Base-by-base conservation (phyloP, 2,329 filamentous ascomycete species). In the Hypoxylon sp. region DNA sequence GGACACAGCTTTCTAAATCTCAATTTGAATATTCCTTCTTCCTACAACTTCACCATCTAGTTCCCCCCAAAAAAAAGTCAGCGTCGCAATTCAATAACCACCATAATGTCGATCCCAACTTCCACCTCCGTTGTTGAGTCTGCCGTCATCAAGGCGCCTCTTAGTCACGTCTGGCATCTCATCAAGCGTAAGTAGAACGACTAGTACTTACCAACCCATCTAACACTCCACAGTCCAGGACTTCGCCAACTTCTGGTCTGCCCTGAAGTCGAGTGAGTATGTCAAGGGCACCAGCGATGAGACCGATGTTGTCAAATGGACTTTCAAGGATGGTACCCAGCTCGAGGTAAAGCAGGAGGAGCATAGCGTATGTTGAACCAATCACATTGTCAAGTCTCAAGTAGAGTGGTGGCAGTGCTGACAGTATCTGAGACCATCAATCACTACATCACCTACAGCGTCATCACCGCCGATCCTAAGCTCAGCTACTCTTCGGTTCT, bases 331-430 rank as follows among this genome's bases (percentile, higher is more conserved):
- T 74, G 89, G 89, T 53, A 88, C 86, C 28, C 85, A 87, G 60
- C 81, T 91, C 19, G 89, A 92, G 78, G 88, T 93, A 72, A 92
- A 92, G 87, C 89, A 91, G 82, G 90, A 93, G 80, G 90, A 91
- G 82, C 90, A 92, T 81, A 90, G 87, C 71, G 89, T 91, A 80
- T 66, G 86, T 79, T 38, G 2, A 43, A 21, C 21, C n/a, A 9
- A 17, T n/a, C 13, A 5, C 9, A 23, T 34, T 21, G n/a, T 23
- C 32, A 10, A 14, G 21, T 5, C 23, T 19, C 1, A 5, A 23
- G 23, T 21, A 28, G 23, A 41, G 25, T 13, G 23, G 30, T 21
- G 7, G 28, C 9, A 17, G 14, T 41, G 51, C 66, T 72, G 14
- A 70, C 43, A 1, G 1, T 45, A 13, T 52, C 32, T 17, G 25